Conservation (phyloP, 768 basidiomycete genomes). For the Suillus sp. region DNA sequence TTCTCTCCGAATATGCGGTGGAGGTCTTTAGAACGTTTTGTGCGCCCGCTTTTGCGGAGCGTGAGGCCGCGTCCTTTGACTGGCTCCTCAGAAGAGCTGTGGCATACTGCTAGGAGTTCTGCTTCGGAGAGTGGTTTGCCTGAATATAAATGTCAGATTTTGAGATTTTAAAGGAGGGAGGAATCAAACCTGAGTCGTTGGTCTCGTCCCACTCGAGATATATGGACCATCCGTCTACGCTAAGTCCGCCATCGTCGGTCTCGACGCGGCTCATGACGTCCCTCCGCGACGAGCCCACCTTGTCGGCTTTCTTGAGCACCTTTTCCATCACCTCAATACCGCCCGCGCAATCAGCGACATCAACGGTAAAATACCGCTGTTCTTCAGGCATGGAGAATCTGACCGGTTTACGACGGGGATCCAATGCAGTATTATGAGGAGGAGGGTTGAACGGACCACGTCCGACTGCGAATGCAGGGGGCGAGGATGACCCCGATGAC, state of each 20-base stretch:
- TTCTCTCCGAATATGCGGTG: conserved; percentile 51
- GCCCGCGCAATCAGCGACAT: conserved; percentile 76
- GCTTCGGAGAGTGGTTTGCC: conserved; percentile 79
- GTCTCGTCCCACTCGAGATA: conserved; percentile 64
- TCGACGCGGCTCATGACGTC: conserved; percentile 59
- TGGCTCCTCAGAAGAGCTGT: conserved; percentile 75
- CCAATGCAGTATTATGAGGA: conserved; percentile 49
- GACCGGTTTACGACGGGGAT: conserved; percentile 79
- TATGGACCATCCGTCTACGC: conserved; percentile 89
- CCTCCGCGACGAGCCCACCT: conserved; percentile 46
- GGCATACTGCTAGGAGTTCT: conserved; percentile 81
- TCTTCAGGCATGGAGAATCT: conserved; percentile 89
- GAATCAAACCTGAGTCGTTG: conserved; percentile 51
- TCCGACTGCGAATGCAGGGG: conserved; percentile 56
- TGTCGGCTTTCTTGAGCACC: conserved; percentile 89
- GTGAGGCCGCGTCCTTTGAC: conserved; percentile 79
- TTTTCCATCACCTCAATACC: conserved; percentile 88
- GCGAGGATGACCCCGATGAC: conserved; percentile 47
- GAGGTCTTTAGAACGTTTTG: conserved; percentile 44
- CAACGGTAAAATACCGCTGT: conserved; percentile 72
- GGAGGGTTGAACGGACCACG: conserved; percentile 59
- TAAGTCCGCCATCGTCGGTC: conserved; percentile 72
- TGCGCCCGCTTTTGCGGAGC: conserved; percentile 56
- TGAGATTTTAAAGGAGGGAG: not conserved
- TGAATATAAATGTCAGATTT: conserved; percentile 11